These are phyloP conservation scores for Hyparrhenia diplandra DNA, from an alignment of 176 grass and related monocot species.

Conservation along the genomic window DNA sequence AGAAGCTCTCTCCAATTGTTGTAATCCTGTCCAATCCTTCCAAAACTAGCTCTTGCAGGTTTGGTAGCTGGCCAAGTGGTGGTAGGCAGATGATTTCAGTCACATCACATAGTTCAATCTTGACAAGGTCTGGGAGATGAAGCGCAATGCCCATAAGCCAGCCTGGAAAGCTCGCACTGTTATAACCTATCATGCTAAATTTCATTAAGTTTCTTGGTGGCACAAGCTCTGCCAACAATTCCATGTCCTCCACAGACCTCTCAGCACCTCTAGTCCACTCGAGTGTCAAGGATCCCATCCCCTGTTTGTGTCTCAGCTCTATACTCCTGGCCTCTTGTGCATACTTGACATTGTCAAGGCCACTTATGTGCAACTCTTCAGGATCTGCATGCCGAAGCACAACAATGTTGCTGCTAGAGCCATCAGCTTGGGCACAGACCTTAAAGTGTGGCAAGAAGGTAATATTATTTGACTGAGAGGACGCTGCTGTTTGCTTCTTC, in stretches of 20 bases:
- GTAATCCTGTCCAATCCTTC: neutral
- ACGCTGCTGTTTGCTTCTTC: neutral
- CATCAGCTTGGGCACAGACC: neutral
- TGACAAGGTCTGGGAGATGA: neutral
- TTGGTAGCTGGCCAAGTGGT: neutral
- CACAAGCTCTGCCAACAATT: neutral
- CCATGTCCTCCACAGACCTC: neutral
- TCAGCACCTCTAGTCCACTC: neutral
- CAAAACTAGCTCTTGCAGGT: neutral
- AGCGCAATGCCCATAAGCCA: neutral
- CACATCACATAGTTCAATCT: neutral
- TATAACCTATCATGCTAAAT: neutral
- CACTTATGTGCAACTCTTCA: neutral
- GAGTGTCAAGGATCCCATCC: neutral
- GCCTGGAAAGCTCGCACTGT: neutral
- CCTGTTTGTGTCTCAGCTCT: neutral
- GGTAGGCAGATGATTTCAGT: neutral
- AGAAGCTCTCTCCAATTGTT: too few relatives aligned
- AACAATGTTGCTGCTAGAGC: neutral
- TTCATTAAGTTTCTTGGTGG: neutral
- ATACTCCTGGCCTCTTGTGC: neutral
- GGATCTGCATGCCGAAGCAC: neutral
- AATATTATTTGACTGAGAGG: too few relatives aligned
- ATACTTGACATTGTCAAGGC: constrained; percentile 1
- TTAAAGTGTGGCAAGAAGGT: neutral